Conservation (phyloP, 75 land plant genomes). For the Pinus taeda region DNA sequence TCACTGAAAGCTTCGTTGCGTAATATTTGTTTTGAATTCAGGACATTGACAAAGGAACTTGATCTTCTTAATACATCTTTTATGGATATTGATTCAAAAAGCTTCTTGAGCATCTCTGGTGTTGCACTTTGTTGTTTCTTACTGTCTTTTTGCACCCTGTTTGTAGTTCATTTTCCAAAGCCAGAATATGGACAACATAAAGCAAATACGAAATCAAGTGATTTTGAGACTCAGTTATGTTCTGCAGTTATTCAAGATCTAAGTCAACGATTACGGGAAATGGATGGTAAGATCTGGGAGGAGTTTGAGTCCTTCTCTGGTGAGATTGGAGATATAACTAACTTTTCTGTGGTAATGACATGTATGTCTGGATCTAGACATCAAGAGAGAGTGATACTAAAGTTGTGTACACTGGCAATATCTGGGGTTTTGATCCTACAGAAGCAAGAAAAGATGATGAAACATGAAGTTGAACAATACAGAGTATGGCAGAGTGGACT, state of each 20-base stretch:
- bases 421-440: slow-evolving; percentile 14
- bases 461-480: slow-evolving; percentile 12
- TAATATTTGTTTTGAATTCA: slow-evolving; percentile 26
- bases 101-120: slow-evolving; percentile 31
- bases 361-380: slow-evolving; percentile 7
- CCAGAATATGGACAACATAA: not conserved
- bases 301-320: slow-evolving; percentile 20
- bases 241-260: slow-evolving; percentile 30
- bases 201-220: not conserved
- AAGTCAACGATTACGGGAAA: slow-evolving; percentile 29
- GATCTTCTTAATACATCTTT: slow-evolving; percentile 62
- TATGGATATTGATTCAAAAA: slow-evolving; percentile 52
- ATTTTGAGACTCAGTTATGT: slow-evolving; percentile 8
- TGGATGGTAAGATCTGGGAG: slow-evolving; percentile 15
- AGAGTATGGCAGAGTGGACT: slow-evolving; percentile 21
- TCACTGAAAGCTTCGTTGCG: slow-evolving; percentile 10
- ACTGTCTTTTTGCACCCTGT: slow-evolving; percentile 54
- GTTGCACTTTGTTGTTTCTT: slow-evolving; percentile 62
- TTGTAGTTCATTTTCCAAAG: slow-evolving; percentile 17
- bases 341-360: slow-evolving; percentile 12
- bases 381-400: slow-evolving; percentile 16
- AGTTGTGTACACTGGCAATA: slow-evolving; percentile 35
- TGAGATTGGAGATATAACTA: slow-evolving; percentile 2
- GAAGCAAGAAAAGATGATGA: slow-evolving; percentile 15
- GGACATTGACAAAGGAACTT: slow-evolving; percentile 39